Evolutionary conservation across 2,329 filamentous ascomycete species (phyloP), one percentile per base, ranked within the genome.

Genomic region (Endocalyx cinctus): DNA sequence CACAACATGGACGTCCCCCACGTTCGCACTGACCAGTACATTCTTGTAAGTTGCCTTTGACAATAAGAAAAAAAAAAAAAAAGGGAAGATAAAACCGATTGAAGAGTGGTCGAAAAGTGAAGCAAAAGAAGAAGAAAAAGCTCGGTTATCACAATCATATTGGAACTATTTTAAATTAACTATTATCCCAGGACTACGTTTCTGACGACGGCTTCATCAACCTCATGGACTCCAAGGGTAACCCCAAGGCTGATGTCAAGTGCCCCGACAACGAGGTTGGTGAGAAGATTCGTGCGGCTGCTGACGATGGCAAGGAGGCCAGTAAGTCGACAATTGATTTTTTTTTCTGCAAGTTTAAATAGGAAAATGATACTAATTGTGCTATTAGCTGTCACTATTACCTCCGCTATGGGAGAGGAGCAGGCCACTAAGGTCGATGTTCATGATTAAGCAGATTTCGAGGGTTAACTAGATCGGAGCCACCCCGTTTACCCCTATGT

Each of bases 1-100:
- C 80, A 84, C 77, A 84, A 94, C 79, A 94, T 94, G 87, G 87
- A 98, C 60, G 92, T 98, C 54, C 94, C 94, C 70, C 84, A 92
- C 72, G 90, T 97, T 70, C 96, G 76, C 94, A 85, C 77, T 84
- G 92, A 76, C 81, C 97, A 59, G 87, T 96, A 75, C 80, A 87
- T 78, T 27, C 26, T 40, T 16, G 36, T 46, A 22, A 35, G 37
- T 39, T 30, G 20, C n/a, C n/a, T n/a, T n/a, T n/a, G n/a, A n/a
- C n/a, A n/a, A n/a, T n/a, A n/a, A n/a, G n/a, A n/a, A n/a, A n/a
- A n/a, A n/a, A n/a, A n/a, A n/a, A n/a, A n/a, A n/a, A n/a, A n/a
- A n/a, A n/a, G n/a, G n/a, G n/a, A n/a, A n/a, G n/a, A n/a, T n/a
- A n/a, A n/a, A n/a, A n/a, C n/a, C n/a, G n/a, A n/a, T n/a, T n/a